Evolutionary conservation across 371 early-diverging fungal species (phyloP), one percentile per base, ranked within the genome.

Genomic region (Mucor piriformis): DNA sequence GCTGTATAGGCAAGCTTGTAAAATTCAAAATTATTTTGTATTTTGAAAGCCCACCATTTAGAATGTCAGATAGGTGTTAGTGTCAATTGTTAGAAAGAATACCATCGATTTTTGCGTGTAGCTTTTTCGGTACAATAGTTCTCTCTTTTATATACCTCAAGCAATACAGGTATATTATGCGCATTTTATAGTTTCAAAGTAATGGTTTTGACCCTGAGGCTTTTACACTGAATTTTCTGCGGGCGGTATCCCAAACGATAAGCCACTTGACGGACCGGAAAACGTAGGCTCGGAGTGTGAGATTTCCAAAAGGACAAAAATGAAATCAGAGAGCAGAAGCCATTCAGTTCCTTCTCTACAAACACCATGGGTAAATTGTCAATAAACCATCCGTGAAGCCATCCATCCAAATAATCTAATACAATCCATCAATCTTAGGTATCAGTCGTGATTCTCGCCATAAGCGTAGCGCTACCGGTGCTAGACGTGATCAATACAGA

Each of bases 401-500:
- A 55, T 62, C 59, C 63, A 67, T 67, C 63, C 58, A 62, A 55
- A 50, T 43, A 50, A 24, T 16, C 48, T 35, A 57, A 38, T n/a
- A 42, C 44, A 21, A 59, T 51, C 47, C 38, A 52, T 44, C 38
- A 35, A 57, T 24, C 21, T 43, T 80, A 90, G 98, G 97, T 93
- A 95, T 97, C 84, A 88, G 90, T 85, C 86, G 98, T 85, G 95
- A 95, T 87, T 89, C 90, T 72, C 94, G 96, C 83, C 99, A 99
- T 88, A 99, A 99, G 89, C 92, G 98, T 77, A 88, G 91, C 70
- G 92, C 87, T 79, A 94, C 99, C 54, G 99, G 99, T 82, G 99
- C 98, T 84, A 97, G 95, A 89, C 92, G 95, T 78, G 95, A 94
- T 72, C 93, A 92, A 70, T 92, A 90, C 88, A 92, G 95, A 85